phyloP scores from a whole-genome alignment of 2,329 filamentous ascomycete species.

The Apiospora malaysiana region DNA sequence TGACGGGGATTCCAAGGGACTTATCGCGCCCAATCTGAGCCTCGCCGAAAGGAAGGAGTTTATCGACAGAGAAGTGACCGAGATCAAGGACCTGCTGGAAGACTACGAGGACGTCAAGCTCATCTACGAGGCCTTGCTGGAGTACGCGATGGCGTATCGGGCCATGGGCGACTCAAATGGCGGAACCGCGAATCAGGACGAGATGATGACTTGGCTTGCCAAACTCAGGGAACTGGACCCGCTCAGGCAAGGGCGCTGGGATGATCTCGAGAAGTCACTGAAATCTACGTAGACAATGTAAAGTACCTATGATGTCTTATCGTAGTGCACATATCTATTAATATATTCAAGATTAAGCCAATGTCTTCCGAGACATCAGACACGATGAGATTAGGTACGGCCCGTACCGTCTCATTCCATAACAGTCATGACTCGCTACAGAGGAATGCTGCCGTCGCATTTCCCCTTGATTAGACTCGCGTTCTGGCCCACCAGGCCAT shows the following conservation, averaged over 20 bases:
- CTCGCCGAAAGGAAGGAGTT: constrained; percentile 68
- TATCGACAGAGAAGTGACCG: constrained; percentile 73
- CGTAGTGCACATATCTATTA: background rate
- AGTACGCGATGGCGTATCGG: constrained; percentile 69
- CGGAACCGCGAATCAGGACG: constrained; percentile 39
- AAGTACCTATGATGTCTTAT: background rate
- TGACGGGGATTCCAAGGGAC: constrained; percentile 47
- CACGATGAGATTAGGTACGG: background rate
- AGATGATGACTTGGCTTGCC: constrained; percentile 64
- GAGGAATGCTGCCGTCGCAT: constrained; percentile 34
- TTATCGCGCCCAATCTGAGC: constrained; percentile 68
- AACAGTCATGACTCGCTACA: constrained; percentile 12
- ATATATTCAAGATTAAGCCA: constrained; percentile 14
- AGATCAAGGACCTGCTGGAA: constrained; percentile 69
- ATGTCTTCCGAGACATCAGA: background rate
- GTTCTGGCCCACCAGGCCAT: constrained; percentile 67
- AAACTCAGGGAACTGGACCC: constrained; percentile 75
- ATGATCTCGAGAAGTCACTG: constrained; percentile 62
- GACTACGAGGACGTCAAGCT: constrained; percentile 69
- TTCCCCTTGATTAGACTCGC: constrained; percentile 50
- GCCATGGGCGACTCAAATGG: constrained; percentile 52
- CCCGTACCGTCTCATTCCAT: too few species aligned
- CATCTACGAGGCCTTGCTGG: constrained; percentile 86
- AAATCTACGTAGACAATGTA: constrained; percentile 19
- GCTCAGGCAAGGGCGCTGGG: constrained; percentile 76